Conservation (phyloP, 257 asterid genomes). For the Vinca minor region DNA sequence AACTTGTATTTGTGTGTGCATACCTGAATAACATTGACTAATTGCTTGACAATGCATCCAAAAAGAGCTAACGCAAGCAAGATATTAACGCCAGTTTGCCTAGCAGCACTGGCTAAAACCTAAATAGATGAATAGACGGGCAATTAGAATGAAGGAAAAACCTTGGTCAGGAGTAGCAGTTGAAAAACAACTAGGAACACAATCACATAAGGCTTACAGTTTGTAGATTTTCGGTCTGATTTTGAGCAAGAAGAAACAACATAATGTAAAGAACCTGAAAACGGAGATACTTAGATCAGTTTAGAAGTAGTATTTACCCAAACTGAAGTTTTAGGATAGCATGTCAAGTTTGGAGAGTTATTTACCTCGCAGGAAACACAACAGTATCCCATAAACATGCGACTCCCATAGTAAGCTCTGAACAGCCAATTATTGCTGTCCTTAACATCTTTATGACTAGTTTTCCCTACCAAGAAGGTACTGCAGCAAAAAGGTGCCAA, state of each 20-base stretch:
- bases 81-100: conserved; percentile 43
- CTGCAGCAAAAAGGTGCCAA: conserved; percentile 32
- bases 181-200: background rate
- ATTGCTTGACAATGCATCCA: conserved; percentile 83
- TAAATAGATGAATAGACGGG: conserved; percentile 20
- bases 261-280: conserved; percentile 75
- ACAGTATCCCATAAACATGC: conserved; percentile 84
- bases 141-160: no score
- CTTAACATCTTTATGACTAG: conserved; percentile 89
- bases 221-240: conserved; percentile 40
- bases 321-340: background rate
- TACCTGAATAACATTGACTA: conserved; percentile 81
- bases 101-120: conserved; percentile 54
- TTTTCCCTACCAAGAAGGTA: conserved; percentile 79
- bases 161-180: no score
- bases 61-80: conserved; percentile 46
- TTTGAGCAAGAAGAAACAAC: conserved; percentile 72
- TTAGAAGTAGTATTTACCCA: conserved; percentile 8
- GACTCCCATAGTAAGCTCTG: conserved; percentile 74
- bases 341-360: conserved; percentile 11
- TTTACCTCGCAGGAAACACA: conserved; percentile 93
- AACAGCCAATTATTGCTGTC: conserved; percentile 91
- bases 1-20: conserved; percentile 1
- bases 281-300: conserved; percentile 10
- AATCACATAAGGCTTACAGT: conserved; percentile 40